A percentile compares a stretch with the other conserved stretches of the same genome.
phyloP scores from a whole-genome alignment of 169 alveolate genomes.

The Cryptosporidium parvum region DNA sequence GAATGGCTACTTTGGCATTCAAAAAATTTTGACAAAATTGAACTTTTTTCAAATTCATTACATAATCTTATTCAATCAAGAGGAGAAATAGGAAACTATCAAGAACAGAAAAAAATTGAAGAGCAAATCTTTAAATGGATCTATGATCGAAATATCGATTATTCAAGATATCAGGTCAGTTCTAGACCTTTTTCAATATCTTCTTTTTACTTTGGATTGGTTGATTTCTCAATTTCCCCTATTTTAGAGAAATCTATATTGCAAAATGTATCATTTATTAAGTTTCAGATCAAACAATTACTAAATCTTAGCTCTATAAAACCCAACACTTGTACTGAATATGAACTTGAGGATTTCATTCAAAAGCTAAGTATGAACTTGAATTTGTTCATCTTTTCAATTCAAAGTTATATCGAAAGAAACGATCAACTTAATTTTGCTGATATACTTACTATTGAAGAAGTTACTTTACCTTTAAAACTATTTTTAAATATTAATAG shows the following conservation, averaged over 20 bases:
- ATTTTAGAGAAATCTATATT: slow-evolving; percentile 11
- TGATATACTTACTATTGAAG: slow-evolving; percentile 27
- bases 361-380: slow-evolving; percentile 13
- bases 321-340: neutral
- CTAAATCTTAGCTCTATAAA: slow-evolving; percentile 7
- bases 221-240: slow-evolving; percentile 38
- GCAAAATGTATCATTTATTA: slow-evolving; percentile 25
- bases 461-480: slow-evolving; percentile 35
- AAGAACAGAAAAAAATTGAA: slow-evolving; percentile 5
- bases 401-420: slow-evolving; percentile 3
- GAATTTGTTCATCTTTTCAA: slow-evolving; percentile 12
- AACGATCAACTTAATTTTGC: neutral
- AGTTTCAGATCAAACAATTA: slow-evolving; percentile 32
- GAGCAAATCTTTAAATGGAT: slow-evolving; percentile 43
- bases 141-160: slow-evolving; percentile 14
- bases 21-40: slow-evolving; percentile 15
- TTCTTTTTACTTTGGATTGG: neutral
- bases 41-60: slow-evolving; percentile 28
- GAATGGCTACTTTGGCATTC: slow-evolving; percentile 68
- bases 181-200: neutral
- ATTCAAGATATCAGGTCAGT: slow-evolving; percentile 31
- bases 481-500: slow-evolving; percentile 23
- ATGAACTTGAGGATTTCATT: slow-evolving; percentile 5
- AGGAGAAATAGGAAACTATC: neutral
- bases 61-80: slow-evolving; percentile 4